Percentiles rank a stretch among this genome's conserved stretches.
These are phyloP conservation scores for Entelexis paramagnoliae DNA, from an alignment of 1,139 yeast genomes.

Conservation along the genomic window DNA sequence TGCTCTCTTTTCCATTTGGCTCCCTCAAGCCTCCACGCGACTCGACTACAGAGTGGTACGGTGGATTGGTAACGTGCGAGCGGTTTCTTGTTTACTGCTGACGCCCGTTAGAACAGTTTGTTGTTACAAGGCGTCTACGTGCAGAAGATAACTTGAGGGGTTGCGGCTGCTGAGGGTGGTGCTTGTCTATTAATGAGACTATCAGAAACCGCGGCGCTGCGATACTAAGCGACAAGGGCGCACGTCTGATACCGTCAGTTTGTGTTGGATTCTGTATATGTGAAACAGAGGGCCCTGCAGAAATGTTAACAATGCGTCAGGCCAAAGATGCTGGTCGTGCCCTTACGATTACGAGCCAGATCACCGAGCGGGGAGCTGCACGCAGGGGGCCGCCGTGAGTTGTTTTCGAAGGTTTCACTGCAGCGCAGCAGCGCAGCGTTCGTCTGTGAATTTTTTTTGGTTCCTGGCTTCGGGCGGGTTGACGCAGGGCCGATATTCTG, in stretches of 20 bases:
- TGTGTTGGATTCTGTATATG: not conserved
- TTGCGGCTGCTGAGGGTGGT: not conserved
- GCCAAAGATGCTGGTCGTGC: too few relatives aligned
- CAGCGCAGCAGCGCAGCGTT: too few relatives aligned
- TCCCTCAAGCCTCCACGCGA: not conserved
- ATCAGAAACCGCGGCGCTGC: not conserved
- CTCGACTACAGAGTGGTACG: not conserved
- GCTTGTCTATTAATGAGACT: slow-evolving; percentile 1
- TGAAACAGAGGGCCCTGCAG: slow-evolving; percentile 5
- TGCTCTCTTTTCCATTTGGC: slow-evolving; percentile 1
- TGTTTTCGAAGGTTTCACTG: too few relatives aligned
- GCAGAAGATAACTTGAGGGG: too few relatives aligned
- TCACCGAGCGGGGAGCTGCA: too few relatives aligned
- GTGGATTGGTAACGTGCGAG: not conserved
- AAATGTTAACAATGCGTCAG: slow-evolving; percentile 1
- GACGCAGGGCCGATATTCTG: too few relatives aligned
- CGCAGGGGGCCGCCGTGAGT: too few relatives aligned
- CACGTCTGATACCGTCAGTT: slow-evolving; percentile 6
- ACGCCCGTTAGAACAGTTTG: not conserved
- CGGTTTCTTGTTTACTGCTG: not conserved
- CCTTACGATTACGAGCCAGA: too few relatives aligned
- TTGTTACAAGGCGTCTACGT: not conserved
- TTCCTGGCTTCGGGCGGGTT: too few relatives aligned
- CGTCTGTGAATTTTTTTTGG: too few relatives aligned
- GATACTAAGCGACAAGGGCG: slow-evolving; percentile 5